Evolutionary conservation across 257 asterid species (phyloP), one percentile per base, ranked within the genome.

Genomic region (Leptodermis oblonga): DNA sequence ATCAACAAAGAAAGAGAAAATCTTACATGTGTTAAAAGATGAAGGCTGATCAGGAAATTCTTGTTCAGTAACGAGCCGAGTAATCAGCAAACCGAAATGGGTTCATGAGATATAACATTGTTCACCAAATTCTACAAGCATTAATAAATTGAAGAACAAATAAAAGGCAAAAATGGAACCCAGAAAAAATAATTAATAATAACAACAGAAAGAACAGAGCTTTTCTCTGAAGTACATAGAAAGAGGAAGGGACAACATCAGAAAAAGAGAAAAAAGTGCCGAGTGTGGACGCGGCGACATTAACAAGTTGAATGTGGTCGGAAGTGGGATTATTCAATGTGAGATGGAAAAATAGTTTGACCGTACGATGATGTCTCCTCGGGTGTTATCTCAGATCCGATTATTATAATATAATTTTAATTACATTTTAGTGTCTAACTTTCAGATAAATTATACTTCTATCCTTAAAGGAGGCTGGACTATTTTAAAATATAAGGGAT

Each of bases 321-420:
- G 52, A 45, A 45, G 52, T 45, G n/a, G 20, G 52, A 45, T 45
- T 45, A 2, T 17, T 17, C 3, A 1, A 45, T n/a, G 52, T 45
- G 9, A 5, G 43, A 7, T n/a, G n/a, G n/a, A n/a, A n/a, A 59
- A 31, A 18, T 2, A 0, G 43, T 5, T 14, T 5, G 39, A 58
- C 17, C 41, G 64, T 55, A 17, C 54, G 51, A 68, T 37, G 43
- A 68, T 37, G 52, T 26, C 41, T 68, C 51, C 72, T 7, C 72
- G 0, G 65, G 20, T 43, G 45, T 41, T 41, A 41, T 4, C 10
- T 41, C 6, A 34, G 39, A 34, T 34, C 39, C 39, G 39, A 3
- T 34, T 34, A 34, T 34, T 34, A 2, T 2, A 34, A 34, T 34
- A 34, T 34, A 34, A 34, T 34, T 34, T n/a, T 6, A 34, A n/a